Evolutionary conservation across 2,329 filamentous ascomycete genomes (phyloP).

Genomic region (Pseudopithomyces chartarum): DNA sequence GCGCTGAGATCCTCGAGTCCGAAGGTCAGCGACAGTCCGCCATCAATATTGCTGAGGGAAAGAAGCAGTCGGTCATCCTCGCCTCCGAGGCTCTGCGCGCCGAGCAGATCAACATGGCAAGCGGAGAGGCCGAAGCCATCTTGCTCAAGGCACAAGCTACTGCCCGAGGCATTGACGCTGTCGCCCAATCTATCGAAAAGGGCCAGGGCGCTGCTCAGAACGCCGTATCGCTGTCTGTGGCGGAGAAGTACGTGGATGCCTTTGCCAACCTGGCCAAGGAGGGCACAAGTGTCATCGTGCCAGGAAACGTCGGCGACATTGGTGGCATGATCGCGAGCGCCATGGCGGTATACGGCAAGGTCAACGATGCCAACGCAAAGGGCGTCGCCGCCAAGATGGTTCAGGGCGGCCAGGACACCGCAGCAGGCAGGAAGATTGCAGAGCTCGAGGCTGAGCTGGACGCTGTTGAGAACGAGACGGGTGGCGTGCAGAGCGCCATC

Average conservation of each 20-base stretch:
- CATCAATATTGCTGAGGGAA: constrained; percentile 98
- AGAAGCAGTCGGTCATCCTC: constrained; percentile 95
- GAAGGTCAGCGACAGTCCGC: constrained; percentile 96
- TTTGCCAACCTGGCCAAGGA: constrained; percentile 93
- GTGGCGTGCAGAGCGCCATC: constrained; percentile 37
- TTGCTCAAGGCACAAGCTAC: constrained; percentile 83
- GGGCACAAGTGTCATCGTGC: constrained; percentile 92
- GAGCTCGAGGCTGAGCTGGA: constrained; percentile 36
- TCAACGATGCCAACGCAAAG: constrained; percentile 78
- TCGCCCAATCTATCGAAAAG: constrained; percentile 74
- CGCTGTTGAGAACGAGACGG: constrained; percentile 27
- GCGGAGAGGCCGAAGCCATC: constrained; percentile 94
- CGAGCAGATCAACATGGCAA: constrained; percentile 91
- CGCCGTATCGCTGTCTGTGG: constrained; percentile 84
- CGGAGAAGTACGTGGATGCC: constrained; percentile 97
- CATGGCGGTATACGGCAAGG: constrained; percentile 93
- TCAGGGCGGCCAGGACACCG: constrained; percentile 21
- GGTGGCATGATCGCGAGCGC: constrained; percentile 96
- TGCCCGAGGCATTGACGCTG: constrained; percentile 83
- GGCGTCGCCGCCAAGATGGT: constrained; percentile 61
- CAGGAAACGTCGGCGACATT: constrained; percentile 95
- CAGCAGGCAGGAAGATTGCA: constrained; percentile 34
- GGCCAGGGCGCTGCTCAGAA: constrained; percentile 78
- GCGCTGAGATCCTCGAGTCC: constrained; percentile 95
- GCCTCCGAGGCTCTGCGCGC: constrained; percentile 89